Percentiles rank a stretch among this genome's conserved stretches.
Conservation (phyloP, 345 rosid species). For the Lepidium africanum region DNA sequence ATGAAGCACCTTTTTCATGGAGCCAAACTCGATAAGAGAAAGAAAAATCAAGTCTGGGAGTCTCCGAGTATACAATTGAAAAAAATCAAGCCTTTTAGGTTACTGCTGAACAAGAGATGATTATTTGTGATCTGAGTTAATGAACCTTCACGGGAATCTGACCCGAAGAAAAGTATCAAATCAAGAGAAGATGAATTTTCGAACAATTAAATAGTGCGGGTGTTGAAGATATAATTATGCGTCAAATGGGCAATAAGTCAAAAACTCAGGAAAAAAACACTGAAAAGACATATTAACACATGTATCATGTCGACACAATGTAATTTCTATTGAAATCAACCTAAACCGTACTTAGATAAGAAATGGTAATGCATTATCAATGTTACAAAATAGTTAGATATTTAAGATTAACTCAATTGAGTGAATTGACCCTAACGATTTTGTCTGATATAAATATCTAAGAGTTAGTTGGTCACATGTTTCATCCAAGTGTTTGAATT, state of each 20-base stretch:
- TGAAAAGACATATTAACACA: neutral
- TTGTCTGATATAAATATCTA: no score
- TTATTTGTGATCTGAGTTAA: conserved; percentile 4
- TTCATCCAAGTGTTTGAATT: no score
- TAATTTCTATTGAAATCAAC: neutral
- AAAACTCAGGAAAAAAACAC: neutral
- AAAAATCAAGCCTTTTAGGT: neutral
- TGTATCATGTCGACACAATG: neutral
- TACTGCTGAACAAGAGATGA: neutral
- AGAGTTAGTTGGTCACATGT: no score
- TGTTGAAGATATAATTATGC: conserved; percentile 8
- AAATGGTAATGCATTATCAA: no score
- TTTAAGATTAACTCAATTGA: no score
- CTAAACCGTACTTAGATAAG: neutral
- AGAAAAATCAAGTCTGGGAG: neutral
- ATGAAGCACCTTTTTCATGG: conserved; percentile 45
- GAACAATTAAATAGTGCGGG: no score
- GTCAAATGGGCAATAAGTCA: neutral
- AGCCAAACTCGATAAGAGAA: neutral
- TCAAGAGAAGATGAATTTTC: neutral
- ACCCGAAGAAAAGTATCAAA: conserved; percentile 17
- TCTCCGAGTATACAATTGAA: neutral
- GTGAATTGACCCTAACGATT: no score
- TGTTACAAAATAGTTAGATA: neutral
- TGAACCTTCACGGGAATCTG: neutral